phyloP scores from a whole-genome alignment of 1,139 yeast genomes.

The Magnusiomyces tetraspermus region DNA sequence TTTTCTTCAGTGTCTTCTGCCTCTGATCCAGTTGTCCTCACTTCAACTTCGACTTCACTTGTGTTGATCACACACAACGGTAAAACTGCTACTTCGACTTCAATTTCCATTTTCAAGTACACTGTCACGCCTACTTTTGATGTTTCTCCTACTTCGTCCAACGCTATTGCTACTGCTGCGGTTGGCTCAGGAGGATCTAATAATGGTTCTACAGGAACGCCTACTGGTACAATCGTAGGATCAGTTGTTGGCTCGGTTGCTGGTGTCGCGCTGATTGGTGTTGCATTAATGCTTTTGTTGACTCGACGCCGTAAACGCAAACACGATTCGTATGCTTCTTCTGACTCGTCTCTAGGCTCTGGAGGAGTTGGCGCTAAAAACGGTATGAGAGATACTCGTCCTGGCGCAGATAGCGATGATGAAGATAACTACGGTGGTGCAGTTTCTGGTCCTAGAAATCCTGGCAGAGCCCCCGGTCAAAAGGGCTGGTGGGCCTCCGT shows the following conservation, averaged over 20 bases:
- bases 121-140: conserved; percentile 16
- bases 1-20: background rate
- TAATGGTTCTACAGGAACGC: background rate
- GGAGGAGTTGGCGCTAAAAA: conserved; percentile 6
- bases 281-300: conserved; percentile 19
- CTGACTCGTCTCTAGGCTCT: background rate
- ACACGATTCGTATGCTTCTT: background rate
- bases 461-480: conserved; percentile 3
- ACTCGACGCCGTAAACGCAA: conserved; percentile 13
- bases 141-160: conserved; percentile 9
- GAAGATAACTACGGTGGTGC: conserved; percentile 2
- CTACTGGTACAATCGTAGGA: conserved; percentile 36
- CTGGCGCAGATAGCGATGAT: conserved; percentile 8
- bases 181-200: conserved; percentile 3
- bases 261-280: conserved; percentile 30
- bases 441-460: background rate
- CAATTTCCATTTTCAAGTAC: conserved; percentile 6
- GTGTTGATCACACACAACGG: conserved; percentile 8
- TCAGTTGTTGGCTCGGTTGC: conserved; percentile 38
- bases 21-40: conserved; percentile 8
- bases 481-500: conserved; percentile 7
- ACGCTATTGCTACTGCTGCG: conserved; percentile 8
- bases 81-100: conserved; percentile 11
- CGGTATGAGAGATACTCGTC: conserved; percentile 5
- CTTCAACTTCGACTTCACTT: conserved; percentile 13